phyloP scores from a whole-genome alignment of 345 rosid species.

The Euphorbia peplus region DNA sequence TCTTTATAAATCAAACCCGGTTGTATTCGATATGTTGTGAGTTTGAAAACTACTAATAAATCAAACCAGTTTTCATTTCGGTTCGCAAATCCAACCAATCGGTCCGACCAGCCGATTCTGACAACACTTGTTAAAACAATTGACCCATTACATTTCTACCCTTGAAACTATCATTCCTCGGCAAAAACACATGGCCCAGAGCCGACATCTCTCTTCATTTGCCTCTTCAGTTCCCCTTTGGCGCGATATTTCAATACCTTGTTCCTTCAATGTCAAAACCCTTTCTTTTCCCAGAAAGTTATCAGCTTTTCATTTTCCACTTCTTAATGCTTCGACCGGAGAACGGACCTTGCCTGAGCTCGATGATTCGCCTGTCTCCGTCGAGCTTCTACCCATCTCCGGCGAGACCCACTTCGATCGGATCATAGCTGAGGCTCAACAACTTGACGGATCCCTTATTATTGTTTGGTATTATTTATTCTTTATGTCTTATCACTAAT shows the following conservation, averaged over 20 bases:
- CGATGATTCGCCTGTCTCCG: constrained; percentile 61
- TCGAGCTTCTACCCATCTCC: constrained; percentile 50
- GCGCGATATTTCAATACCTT: constrained; percentile 12
- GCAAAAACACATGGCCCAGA: constrained; percentile 24
- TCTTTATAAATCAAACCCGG: too few relatives aligned
- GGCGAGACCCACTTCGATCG: constrained; percentile 70
- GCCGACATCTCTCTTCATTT: constrained; percentile 33
- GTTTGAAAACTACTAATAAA: too few relatives aligned
- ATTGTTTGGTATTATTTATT: constrained; percentile 56
- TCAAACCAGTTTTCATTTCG: too few relatives aligned
- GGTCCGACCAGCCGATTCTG: too few relatives aligned
- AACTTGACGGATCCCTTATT: constrained; percentile 53
- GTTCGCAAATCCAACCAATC: too few relatives aligned
- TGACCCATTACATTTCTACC: too few relatives aligned
- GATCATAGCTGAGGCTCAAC: constrained; percentile 73
- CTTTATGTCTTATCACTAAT: too few relatives aligned
- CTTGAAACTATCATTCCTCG: too few relatives aligned
- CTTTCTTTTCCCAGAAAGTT: constrained; percentile 10
- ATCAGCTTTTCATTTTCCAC: constrained; percentile 10
- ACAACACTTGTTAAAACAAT: too few relatives aligned
- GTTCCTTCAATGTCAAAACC: constrained; percentile 11
- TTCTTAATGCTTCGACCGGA: constrained; percentile 27
- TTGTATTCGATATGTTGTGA: too few relatives aligned
- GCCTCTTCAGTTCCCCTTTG: constrained; percentile 19
- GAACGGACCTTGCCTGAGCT: constrained; percentile 41